These are phyloP conservation scores for Pulicaria dysenterica DNA, from an alignment of 129 eudicot species.

Conservation along the genomic window DNA sequence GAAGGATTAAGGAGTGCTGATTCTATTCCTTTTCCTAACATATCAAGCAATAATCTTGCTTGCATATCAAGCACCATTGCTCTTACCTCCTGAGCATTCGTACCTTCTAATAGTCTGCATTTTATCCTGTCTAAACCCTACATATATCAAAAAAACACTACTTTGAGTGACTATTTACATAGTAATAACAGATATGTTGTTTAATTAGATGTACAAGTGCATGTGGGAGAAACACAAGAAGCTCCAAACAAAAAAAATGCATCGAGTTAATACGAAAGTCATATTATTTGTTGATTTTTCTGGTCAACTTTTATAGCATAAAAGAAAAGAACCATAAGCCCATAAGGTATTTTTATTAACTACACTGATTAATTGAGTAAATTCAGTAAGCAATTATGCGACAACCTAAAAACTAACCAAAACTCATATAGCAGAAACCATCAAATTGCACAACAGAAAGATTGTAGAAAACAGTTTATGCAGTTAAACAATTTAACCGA, in stretches of 20 bases:
- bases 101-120: constrained; percentile 95
- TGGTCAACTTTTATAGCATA: too few species aligned
- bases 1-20: constrained; percentile 93
- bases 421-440: too few species aligned
- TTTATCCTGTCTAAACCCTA: constrained; percentile 97
- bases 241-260: too few species aligned
- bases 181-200: neutral
- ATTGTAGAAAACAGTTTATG: neutral
- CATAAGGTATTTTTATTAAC: too few species aligned
- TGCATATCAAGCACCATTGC: constrained; percentile 99
- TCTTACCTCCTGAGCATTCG: constrained; percentile 96
- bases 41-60: constrained; percentile 90
- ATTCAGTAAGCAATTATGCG: too few species aligned
- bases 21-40: constrained; percentile 98
- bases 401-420: too few species aligned
- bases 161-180: constrained; percentile 26
- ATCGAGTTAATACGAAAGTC: too few species aligned
- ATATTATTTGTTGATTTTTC: too few species aligned
- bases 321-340: too few species aligned
- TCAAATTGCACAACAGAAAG: too few species aligned
- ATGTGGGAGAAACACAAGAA: too few species aligned
- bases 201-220: neutral
- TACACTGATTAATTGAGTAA: too few species aligned
- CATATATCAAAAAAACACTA: constrained; percentile 25
- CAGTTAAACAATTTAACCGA: neutral